Conservation (phyloP, 2,329 filamentous ascomycete genomes). For the Rhynchosporium graminicola region DNA sequence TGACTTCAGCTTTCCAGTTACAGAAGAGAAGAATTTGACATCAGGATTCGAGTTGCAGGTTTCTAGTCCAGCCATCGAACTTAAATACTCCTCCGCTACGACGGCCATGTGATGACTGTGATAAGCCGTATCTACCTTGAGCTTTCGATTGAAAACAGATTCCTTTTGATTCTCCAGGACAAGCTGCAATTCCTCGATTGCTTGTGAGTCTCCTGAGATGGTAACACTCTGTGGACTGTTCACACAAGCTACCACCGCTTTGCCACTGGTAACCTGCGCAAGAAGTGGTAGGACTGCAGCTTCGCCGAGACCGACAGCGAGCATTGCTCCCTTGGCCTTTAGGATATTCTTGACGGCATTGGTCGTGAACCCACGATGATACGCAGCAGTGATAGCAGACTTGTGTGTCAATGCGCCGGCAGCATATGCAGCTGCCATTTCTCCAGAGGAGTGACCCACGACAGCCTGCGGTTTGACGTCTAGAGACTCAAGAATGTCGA, state of each 20-base stretch:
- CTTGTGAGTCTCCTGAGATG: conserved; percentile 27
- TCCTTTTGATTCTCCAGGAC: conserved; percentile 20
- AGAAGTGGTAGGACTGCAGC: neutral
- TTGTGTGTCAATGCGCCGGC: conserved; percentile 30
- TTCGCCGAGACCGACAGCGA: conserved; percentile 48
- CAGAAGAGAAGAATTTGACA: neutral
- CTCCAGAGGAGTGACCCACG: conserved; percentile 38
- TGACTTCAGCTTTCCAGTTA: neutral
- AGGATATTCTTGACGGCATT: conserved; percentile 25
- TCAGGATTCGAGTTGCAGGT: neutral
- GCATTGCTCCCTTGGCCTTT: conserved; percentile 49
- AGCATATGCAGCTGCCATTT: conserved; percentile 44
- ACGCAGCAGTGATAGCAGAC: conserved; percentile 26
- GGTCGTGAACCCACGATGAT: conserved; percentile 22
- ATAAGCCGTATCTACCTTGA: conserved; percentile 45
- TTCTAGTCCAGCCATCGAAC: neutral
- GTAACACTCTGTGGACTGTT: conserved; percentile 36
- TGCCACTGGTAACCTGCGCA: conserved; percentile 1
- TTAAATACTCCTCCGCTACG: conserved; percentile 33
- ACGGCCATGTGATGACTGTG: conserved; percentile 42
- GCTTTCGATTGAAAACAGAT: conserved; percentile 39
- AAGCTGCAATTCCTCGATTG: conserved; percentile 16
- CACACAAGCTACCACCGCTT: conserved; percentile 39
- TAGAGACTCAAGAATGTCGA: conserved; percentile 32
- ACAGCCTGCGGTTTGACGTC: conserved; percentile 31